phyloP scores from a whole-genome alignment of 2,329 filamentous ascomycete genomes.

The Cordyceps javanica region DNA sequence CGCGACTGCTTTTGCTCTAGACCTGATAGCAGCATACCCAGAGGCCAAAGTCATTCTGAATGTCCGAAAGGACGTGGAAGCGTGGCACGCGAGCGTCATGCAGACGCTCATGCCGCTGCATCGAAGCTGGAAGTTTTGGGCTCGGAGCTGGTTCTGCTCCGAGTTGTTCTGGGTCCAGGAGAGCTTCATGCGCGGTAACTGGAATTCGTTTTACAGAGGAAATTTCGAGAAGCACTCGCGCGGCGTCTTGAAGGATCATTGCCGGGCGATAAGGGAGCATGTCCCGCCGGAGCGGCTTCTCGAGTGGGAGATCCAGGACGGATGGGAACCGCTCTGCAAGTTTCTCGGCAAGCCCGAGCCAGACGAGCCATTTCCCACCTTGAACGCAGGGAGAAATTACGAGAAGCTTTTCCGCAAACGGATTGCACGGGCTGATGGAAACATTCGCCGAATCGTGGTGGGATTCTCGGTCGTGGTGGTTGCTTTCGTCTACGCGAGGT shows the following conservation, averaged over 20 bases:
- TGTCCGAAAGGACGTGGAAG: slow-evolving; percentile 30
- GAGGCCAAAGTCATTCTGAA: slow-evolving; percentile 41
- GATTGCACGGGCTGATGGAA: not conserved
- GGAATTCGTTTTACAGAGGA: not conserved
- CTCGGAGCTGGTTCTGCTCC: slow-evolving; percentile 22
- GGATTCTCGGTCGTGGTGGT: not conserved
- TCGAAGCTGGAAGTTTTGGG: not conserved
- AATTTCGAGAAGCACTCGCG: not conserved
- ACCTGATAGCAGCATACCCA: slow-evolving; percentile 14
- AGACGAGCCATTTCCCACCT: slow-evolving; percentile 24
- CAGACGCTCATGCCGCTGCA: slow-evolving; percentile 16
- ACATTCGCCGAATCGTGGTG: not conserved
- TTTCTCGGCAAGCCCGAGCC: slow-evolving; percentile 33
- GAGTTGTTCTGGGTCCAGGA: slow-evolving; percentile 25
- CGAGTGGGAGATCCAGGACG: slow-evolving; percentile 32
- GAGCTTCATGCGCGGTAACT: not conserved
- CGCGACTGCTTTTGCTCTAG: slow-evolving; percentile 12
- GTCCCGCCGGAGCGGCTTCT: slow-evolving; percentile 26
- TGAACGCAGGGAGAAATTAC: not conserved
- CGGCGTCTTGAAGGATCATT: not conserved
- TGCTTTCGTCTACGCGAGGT: not conserved
- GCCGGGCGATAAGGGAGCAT: not conserved
- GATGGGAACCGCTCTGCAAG: slow-evolving; percentile 35
- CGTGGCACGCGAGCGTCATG: slow-evolving; percentile 30
- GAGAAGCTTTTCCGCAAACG: not conserved